phyloP scores from a whole-genome alignment of 441 rosid species.

The Mallotus japonicus region DNA sequence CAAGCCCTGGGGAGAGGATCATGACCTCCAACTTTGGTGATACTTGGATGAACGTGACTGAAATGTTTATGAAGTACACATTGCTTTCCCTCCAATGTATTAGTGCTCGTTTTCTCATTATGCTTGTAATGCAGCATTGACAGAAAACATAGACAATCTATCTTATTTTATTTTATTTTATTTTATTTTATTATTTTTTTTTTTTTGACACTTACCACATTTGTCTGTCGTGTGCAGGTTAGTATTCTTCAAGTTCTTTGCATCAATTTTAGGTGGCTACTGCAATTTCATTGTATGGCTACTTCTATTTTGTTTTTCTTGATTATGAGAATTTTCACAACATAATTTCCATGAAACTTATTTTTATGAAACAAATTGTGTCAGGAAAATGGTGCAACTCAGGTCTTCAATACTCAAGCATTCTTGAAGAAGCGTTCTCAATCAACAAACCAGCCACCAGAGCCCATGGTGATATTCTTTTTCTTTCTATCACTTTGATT shows the following conservation, averaged over 20 bases:
- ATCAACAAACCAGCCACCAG: constrained; percentile 82
- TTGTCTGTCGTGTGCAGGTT: constrained; percentile 41
- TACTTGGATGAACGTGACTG: constrained; percentile 28
- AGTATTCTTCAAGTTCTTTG: constrained; percentile 89
- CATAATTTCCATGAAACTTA: background rate
- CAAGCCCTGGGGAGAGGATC: constrained; percentile 98
- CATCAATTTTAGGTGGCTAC: constrained; percentile 71
- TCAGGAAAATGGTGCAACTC: constrained; percentile 69
- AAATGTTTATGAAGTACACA: constrained; percentile 26
- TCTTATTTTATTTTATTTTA: no score
- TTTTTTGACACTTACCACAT: background rate
- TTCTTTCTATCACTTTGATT: constrained; percentile 12
- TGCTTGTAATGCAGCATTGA: background rate
- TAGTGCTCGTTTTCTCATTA: background rate
- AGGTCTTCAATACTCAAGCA: constrained; percentile 81
- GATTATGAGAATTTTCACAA: constrained; percentile 7
- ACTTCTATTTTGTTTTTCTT: constrained; percentile 18
- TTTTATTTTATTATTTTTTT: background rate
- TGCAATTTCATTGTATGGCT: constrained; percentile 92
- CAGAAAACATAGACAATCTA: background rate
- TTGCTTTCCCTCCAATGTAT: constrained; percentile 25
- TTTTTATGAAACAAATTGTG: constrained; percentile 19
- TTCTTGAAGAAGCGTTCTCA: constrained; percentile 93
- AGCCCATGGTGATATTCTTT: constrained; percentile 69
- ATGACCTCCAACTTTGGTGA: constrained; percentile 94